These are phyloP conservation scores for Zalaria obscura DNA, from an alignment of 2,329 filamentous ascomycete species.

Conservation along the genomic window DNA sequence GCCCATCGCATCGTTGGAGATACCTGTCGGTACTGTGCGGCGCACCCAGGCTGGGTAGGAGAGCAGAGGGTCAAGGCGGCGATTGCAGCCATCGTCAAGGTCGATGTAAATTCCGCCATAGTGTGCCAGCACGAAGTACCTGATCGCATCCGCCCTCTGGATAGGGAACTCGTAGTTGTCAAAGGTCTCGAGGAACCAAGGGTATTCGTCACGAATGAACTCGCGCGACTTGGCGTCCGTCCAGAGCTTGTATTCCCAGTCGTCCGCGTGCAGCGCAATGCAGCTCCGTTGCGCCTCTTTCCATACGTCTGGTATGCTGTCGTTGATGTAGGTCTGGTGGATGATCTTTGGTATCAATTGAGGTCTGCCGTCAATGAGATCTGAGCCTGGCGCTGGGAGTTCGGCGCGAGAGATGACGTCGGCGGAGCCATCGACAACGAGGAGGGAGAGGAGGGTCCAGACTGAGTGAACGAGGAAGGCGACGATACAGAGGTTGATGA, in stretches of 20 bases:
- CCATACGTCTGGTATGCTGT: conserved; percentile 55
- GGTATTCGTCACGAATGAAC: conserved; percentile 60
- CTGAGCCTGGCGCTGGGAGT: conserved; percentile 50
- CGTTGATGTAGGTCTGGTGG: conserved; percentile 63
- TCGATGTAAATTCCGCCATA: conserved; percentile 75
- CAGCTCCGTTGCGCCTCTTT: conserved; percentile 50
- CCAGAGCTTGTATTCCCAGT: conserved; percentile 74
- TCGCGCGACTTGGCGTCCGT: conserved; percentile 54
- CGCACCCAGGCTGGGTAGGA: conserved; percentile 57
- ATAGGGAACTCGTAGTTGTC: conserved; percentile 62
- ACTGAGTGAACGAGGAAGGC: conserved; percentile 51
- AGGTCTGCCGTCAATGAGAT: conserved; percentile 38
- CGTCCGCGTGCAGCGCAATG: conserved; percentile 47
- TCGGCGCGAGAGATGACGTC: conserved; percentile 55
- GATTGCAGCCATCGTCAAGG: conserved; percentile 57
- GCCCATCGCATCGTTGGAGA: conserved; percentile 72
- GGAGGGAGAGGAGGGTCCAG: conserved; percentile 55
- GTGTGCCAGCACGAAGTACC: conserved; percentile 65
- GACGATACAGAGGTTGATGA: conserved; percentile 51
- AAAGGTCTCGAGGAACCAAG: conserved; percentile 57
- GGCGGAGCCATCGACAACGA: conserved; percentile 51
- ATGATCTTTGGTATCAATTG: conserved; percentile 64
- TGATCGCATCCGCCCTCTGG: conserved; percentile 54
- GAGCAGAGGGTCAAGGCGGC: conserved; percentile 53
- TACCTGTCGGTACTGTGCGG: conserved; percentile 60